A percentile compares a stretch with the other conserved stretches of the same genome.
These are phyloP conservation scores for Neurospora tetraspora DNA, from an alignment of 495 filamentous ascomycete species.

Conservation along the genomic window DNA sequence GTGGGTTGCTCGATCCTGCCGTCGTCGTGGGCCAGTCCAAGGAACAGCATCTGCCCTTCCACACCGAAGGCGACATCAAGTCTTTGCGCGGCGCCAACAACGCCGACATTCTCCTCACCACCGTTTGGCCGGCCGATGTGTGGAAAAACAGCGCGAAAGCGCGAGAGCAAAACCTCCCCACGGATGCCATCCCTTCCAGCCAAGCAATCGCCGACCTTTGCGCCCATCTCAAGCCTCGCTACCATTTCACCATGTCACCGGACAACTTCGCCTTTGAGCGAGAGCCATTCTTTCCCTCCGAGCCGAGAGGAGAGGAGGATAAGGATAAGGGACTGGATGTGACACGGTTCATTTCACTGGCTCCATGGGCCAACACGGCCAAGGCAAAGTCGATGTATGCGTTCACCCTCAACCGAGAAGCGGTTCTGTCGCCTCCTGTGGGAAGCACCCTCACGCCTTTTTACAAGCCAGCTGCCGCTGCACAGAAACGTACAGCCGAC, in stretches of 20 bases:
- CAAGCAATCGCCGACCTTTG: slow-evolving; percentile 63
- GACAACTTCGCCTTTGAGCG: slow-evolving; percentile 66
- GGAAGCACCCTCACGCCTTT: slow-evolving; percentile 69
- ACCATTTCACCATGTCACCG: slow-evolving; percentile 70
- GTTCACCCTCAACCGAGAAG: slow-evolving; percentile 62
- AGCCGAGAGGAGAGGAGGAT: slow-evolving; percentile 11
- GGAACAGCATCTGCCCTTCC: slow-evolving; percentile 56
- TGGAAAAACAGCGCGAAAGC: slow-evolving; percentile 42
- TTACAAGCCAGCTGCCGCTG: slow-evolving; percentile 11
- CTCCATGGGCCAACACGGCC: slow-evolving; percentile 56
- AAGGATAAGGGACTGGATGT: slow-evolving; percentile 40
- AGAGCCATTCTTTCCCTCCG: slow-evolving; percentile 75
- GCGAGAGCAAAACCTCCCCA: slow-evolving; percentile 33
- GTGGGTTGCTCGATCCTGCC: slow-evolving; percentile 52
- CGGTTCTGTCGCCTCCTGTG: slow-evolving; percentile 44
- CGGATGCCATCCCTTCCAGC: slow-evolving; percentile 25
- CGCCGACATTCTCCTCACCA: slow-evolving; percentile 79
- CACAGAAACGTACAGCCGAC: slow-evolving; percentile 51
- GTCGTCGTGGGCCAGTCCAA: slow-evolving; percentile 43
- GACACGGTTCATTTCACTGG: slow-evolving; percentile 84
- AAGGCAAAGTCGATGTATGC: slow-evolving; percentile 88
- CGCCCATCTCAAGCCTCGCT: slow-evolving; percentile 66
- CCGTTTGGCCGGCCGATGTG: slow-evolving; percentile 70
- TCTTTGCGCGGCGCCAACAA: slow-evolving; percentile 59
- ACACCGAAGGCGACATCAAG: slow-evolving; percentile 68